Percentiles rank a stretch among this genome's conserved stretches.
phyloP scores from a whole-genome alignment of 345 rosid genomes.

The Gossypium rotundifolium region DNA sequence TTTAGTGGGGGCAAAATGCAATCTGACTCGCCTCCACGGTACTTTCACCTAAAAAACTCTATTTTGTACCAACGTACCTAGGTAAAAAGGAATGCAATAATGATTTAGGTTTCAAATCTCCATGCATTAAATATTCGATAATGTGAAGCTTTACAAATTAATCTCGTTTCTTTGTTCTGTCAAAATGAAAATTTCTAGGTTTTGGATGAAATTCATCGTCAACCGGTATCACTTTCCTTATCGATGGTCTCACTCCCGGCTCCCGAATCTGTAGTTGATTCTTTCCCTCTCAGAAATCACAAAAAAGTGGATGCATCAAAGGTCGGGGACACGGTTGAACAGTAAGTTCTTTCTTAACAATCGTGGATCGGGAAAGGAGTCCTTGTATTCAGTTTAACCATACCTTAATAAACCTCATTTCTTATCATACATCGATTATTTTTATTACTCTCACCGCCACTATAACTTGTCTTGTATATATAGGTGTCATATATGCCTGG shows the following conservation, averaged over 20 bases:
- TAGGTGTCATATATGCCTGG: slow-evolving; percentile 70
- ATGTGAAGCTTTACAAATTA: neutral
- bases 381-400: neutral
- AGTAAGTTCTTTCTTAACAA: slow-evolving; percentile 39
- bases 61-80: too few relatives aligned
- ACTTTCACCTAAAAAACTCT: too few relatives aligned
- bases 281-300: slow-evolving; percentile 58
- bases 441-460: neutral
- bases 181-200: slow-evolving; percentile 36
- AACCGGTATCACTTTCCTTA: slow-evolving; percentile 45
- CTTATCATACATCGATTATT: neutral
- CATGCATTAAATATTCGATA: neutral
- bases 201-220: slow-evolving; percentile 68
- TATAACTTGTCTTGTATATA: neutral
- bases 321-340: slow-evolving; percentile 33
- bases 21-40: too few relatives aligned
- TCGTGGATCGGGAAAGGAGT: neutral
- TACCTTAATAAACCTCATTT: neutral
- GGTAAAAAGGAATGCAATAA: neutral
- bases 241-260: slow-evolving; percentile 54
- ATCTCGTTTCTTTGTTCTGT: slow-evolving; percentile 3
- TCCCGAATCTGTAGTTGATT: slow-evolving; percentile 61
- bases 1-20: too few relatives aligned
- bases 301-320: slow-evolving; percentile 31
- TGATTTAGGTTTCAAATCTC: neutral